Evolutionary conservation across 2,329 filamentous ascomycete species (phyloP).

Genomic region (Hypoxylon sp.): DNA sequence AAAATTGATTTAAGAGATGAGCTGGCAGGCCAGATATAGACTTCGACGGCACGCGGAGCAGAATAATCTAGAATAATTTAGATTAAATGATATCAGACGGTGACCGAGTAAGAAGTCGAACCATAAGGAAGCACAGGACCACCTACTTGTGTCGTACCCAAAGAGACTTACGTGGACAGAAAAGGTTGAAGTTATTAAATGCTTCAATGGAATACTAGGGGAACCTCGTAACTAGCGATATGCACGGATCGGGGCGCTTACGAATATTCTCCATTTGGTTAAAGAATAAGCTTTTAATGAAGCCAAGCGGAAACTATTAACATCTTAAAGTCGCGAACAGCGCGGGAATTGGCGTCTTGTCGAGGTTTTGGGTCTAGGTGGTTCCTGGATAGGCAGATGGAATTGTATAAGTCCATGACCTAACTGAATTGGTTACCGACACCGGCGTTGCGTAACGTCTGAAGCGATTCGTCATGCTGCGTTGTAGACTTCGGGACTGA

Average conservation of each 20-base stretch:
- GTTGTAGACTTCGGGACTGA: conserved; percentile 15
- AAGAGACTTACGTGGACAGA: too few species aligned
- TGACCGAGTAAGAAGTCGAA: neutral
- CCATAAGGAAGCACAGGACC: too few species aligned
- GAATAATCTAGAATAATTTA: neutral
- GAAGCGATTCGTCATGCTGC: conserved; percentile 9
- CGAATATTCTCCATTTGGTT: neutral
- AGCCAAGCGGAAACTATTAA: neutral
- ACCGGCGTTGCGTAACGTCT: conserved; percentile 3
- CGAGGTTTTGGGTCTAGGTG: neutral
- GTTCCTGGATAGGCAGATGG: too few species aligned
- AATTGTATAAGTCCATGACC: neutral
- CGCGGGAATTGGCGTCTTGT: too few species aligned
- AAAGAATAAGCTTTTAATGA: neutral
- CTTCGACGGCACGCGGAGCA: neutral
- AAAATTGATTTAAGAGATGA: neutral
- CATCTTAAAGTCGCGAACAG: too few species aligned
- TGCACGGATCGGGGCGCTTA: neutral
- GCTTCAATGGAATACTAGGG: neutral
- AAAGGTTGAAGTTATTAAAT: neutral
- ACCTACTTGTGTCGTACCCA: too few species aligned
- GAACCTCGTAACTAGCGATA: neutral
- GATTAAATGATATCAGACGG: neutral
- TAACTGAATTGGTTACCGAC: conserved; percentile 7
- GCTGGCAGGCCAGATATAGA: neutral